Conservation (phyloP, 139 green algal species). For the Tetraselmis striata region DNA sequence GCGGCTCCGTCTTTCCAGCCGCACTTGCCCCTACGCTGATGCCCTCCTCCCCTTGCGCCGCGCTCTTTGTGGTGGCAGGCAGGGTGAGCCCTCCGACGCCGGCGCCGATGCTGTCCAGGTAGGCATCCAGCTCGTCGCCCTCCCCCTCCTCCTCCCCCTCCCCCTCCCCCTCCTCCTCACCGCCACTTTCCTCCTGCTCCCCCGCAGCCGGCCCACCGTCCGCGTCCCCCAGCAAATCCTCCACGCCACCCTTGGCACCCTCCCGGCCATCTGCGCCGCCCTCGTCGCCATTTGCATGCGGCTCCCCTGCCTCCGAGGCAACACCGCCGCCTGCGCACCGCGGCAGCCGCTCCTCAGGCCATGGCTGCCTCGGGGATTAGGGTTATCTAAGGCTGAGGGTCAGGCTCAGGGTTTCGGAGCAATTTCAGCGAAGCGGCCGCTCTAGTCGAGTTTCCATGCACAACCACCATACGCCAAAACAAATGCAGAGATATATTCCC, state of each 20-base stretch:
- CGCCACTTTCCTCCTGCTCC: background rate
- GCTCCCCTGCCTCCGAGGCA: background rate
- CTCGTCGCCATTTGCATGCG: background rate
- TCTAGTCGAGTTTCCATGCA: too few relatives aligned
- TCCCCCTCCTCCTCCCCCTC: constrained; percentile 6
- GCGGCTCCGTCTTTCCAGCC: background rate
- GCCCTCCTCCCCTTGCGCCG: constrained; percentile 3
- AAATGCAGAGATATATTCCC: too few relatives aligned
- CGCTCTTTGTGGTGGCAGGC: background rate
- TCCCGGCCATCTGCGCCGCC: background rate
- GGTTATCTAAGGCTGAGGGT: too few relatives aligned
- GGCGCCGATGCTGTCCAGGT: constrained; percentile 41
- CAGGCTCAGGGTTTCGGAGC: too few relatives aligned
- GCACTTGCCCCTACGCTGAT: background rate
- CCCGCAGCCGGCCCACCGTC: constrained; percentile 3
- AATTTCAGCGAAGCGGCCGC: too few relatives aligned
- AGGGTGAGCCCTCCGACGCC: background rate
- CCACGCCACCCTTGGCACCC: background rate
- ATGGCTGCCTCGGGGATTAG: too few relatives aligned
- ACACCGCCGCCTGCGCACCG: too few relatives aligned
- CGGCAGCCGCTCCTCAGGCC: too few relatives aligned
- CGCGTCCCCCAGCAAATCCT: background rate
- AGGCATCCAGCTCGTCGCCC: constrained; percentile 42
- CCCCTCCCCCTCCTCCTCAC: background rate
- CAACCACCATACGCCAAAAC: too few relatives aligned